Evolutionary conservation across 139 green algal genomes (phyloP).

Genomic region (Picochlorum costavermella): DNA sequence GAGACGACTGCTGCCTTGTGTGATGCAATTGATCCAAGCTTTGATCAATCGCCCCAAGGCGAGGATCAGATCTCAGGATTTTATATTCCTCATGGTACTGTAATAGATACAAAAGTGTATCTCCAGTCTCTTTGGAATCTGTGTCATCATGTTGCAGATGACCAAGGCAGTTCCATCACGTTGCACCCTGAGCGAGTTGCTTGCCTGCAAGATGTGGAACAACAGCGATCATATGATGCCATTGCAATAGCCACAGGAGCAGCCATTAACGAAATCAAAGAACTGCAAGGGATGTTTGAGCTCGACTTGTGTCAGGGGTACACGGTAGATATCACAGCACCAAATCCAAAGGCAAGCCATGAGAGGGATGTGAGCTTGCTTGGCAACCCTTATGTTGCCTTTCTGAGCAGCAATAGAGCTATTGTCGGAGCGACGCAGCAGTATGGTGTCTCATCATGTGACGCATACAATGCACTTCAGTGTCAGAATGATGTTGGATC

Average conservation of each 20-base stretch:
- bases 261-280: constrained; percentile 37
- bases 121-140: constrained; percentile 53
- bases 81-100: not conserved
- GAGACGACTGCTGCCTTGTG: too few relatives aligned
- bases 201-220: constrained; percentile 25
- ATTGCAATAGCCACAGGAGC: constrained; percentile 62
- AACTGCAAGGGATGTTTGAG: constrained; percentile 31
- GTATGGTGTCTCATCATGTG: constrained; percentile 35
- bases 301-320: constrained; percentile 56
- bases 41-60: too few relatives aligned
- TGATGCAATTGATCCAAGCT: too few relatives aligned
- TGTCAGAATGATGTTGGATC: not conserved
- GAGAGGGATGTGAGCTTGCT: constrained; percentile 54
- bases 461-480: constrained; percentile 31
- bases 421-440: constrained; percentile 65
- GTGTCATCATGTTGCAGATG: constrained; percentile 24
- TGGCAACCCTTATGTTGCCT: constrained; percentile 62
- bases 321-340: constrained; percentile 20
- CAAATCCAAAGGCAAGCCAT: constrained; percentile 17
- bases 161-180: constrained; percentile 8
- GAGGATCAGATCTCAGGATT: not conserved
- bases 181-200: constrained; percentile 25
- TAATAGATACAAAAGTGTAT: constrained; percentile 44
- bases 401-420: constrained; percentile 24
- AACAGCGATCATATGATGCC: constrained; percentile 28